Conservation (phyloP, 2,329 filamentous ascomycete species). For the Hymenoscyphus albidus region DNA sequence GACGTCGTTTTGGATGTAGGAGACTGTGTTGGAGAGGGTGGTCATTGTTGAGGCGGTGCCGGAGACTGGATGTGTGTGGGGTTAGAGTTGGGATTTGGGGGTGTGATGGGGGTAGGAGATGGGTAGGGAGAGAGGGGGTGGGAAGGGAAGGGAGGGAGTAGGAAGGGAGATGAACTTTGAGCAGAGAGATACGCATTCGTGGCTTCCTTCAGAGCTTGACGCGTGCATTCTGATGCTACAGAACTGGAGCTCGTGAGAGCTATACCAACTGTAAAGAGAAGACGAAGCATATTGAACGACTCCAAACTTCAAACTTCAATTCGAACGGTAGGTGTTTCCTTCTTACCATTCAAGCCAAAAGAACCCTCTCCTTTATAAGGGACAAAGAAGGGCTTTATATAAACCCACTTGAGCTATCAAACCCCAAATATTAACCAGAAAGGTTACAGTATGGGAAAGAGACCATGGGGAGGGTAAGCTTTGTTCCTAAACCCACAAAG, state of each 20-base stretch:
- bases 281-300: background rate
- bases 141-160: background rate
- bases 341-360: background rate
- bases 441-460: background rate
- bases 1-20: constrained; percentile 16
- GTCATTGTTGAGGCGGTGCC: background rate
- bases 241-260: background rate
- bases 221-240: constrained; percentile 13
- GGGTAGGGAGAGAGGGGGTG: background rate
- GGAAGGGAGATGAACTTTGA: background rate
- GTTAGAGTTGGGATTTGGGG: constrained; percentile 6
- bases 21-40: constrained; percentile 3
- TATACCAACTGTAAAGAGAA: background rate
- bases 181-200: background rate
- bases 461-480: background rate
- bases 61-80: no score
- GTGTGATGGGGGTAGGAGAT: background rate
- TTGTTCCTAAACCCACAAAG: background rate
- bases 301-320: background rate
- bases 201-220: constrained; percentile 12
- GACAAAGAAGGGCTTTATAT: background rate
- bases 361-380: background rate
- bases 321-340: background rate
- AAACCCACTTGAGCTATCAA: background rate
- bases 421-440: background rate